Evolutionary conservation across 2,329 filamentous ascomycete species (phyloP).

Genomic region (Cylindrodendrum hubeiense): DNA sequence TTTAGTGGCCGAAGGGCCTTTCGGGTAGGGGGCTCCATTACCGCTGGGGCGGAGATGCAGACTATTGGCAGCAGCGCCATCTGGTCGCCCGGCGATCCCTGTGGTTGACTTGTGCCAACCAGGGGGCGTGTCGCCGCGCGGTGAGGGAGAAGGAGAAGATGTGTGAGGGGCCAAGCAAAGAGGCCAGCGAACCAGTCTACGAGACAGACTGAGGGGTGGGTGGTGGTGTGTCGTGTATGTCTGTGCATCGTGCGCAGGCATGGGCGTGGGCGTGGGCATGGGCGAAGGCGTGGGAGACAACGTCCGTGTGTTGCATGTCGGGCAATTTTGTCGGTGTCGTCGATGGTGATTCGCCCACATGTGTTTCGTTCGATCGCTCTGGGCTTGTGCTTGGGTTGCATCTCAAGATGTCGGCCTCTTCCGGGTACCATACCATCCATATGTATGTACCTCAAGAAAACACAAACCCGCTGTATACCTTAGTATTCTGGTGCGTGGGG

Average conservation of each 20-base stretch:
- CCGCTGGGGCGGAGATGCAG: conserved; percentile 37
- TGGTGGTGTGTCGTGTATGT: neutral
- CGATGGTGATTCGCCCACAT: neutral
- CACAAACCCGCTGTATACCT: neutral
- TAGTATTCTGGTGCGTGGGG: neutral
- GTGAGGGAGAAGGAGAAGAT: conserved; percentile 3
- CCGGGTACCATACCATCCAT: neutral
- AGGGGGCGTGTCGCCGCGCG: conserved; percentile 5
- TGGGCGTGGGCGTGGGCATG: neutral
- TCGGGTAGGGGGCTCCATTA: conserved; percentile 38
- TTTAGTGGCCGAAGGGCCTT: conserved; percentile 39
- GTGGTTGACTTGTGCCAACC: conserved; percentile 21
- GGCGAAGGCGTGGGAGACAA: neutral
- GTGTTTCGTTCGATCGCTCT: neutral
- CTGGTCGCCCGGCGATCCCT: conserved; percentile 27
- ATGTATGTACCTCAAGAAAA: too few species aligned
- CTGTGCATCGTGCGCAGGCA: neutral
- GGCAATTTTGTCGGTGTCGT: neutral
- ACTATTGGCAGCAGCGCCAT: conserved; percentile 43
- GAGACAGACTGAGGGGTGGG: neutral
- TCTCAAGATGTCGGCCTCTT: neutral
- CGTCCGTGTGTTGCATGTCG: too few species aligned
- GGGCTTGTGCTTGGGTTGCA: neutral
- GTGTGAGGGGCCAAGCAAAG: neutral
- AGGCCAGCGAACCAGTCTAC: conserved; percentile 6